These are phyloP conservation scores for Termitomyces sp. DNA, from an alignment of 768 basidiomycete genomes.

Conservation along the genomic window DNA sequence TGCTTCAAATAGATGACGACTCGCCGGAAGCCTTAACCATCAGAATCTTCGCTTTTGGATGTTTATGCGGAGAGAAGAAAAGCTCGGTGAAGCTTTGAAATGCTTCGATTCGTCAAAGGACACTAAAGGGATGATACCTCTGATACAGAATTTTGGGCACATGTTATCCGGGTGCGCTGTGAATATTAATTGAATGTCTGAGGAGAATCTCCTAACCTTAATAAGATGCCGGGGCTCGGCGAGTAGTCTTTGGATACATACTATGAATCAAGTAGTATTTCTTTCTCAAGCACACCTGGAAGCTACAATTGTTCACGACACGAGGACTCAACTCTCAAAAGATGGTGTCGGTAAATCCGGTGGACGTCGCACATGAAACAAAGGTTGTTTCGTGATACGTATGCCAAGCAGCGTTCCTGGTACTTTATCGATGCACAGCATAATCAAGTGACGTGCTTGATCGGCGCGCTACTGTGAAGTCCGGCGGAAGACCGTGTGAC, in stretches of 20 bases:
- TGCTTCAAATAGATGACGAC: no score
- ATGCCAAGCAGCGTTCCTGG: background rate
- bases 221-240: background rate
- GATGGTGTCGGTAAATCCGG: background rate
- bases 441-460: background rate
- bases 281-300: background rate
- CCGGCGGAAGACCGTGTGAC: background rate
- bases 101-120: background rate
- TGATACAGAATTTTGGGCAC: background rate
- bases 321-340: background rate
- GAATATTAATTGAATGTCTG: no score
- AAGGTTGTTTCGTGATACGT: background rate
- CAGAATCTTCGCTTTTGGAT: background rate
- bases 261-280: background rate
- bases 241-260: background rate
- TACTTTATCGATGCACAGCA: background rate
- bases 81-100: background rate
- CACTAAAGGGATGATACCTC: no score
- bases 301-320: background rate
- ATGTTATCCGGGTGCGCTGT: no score
- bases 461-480: background rate
- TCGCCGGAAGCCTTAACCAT: background rate
- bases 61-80: background rate
- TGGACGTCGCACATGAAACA: background rate
- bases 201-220: background rate